Evolutionary conservation across 2,329 filamentous ascomycete species (phyloP).

Genomic region (Exophiala bonariae): DNA sequence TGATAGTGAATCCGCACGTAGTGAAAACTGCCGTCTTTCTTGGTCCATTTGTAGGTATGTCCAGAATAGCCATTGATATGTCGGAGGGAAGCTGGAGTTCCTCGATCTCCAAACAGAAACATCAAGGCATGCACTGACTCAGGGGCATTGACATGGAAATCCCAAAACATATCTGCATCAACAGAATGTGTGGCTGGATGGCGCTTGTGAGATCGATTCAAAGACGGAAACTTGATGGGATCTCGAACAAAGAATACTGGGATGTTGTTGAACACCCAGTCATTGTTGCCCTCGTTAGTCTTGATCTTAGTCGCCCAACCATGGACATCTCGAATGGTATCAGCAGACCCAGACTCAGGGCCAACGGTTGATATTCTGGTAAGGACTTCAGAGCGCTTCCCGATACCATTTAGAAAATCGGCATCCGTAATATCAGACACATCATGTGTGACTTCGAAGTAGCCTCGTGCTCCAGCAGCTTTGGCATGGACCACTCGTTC

Average conservation of each 20-base stretch:
- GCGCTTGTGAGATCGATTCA: constrained; percentile 76
- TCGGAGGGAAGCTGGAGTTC: constrained; percentile 64
- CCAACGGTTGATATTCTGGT: constrained; percentile 50
- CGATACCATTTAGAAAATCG: constrained; percentile 53
- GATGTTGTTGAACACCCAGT: constrained; percentile 48
- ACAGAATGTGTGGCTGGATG: constrained; percentile 69
- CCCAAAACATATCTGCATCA: constrained; percentile 71
- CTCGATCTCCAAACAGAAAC: constrained; percentile 66
- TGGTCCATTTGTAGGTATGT: constrained; percentile 67
- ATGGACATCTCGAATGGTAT: constrained; percentile 50
- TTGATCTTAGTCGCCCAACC: constrained; percentile 54
- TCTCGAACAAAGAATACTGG: constrained; percentile 74
- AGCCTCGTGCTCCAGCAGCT: constrained; percentile 56
- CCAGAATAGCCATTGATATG: constrained; percentile 69
- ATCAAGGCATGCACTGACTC: constrained; percentile 66
- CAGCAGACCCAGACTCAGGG: constrained; percentile 46
- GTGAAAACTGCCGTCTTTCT: constrained; percentile 64
- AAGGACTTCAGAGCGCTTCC: constrained; percentile 54
- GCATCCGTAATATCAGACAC: constrained; percentile 57
- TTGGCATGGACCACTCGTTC: constrained; percentile 64
- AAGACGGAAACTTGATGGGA: constrained; percentile 70
- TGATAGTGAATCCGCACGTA: constrained; percentile 67
- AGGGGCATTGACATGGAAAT: constrained; percentile 60
- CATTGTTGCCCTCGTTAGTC: constrained; percentile 54
- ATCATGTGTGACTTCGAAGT: constrained; percentile 63